Conservation (phyloP, 805 yeast species). For the Candida railenensis region DNA sequence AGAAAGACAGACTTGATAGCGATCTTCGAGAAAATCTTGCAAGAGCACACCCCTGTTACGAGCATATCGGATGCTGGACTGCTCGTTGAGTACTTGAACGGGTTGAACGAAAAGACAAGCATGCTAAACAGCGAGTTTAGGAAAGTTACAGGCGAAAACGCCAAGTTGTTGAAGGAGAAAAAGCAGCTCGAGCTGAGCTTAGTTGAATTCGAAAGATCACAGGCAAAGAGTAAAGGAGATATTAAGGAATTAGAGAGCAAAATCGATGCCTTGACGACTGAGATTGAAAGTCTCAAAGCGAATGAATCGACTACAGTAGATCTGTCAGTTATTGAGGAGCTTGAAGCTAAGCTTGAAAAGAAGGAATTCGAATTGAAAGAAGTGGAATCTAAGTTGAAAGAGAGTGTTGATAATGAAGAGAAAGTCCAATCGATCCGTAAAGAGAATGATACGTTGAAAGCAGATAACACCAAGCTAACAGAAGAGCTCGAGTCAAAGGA, state of each 20-base stretch:
- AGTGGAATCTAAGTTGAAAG: background rate
- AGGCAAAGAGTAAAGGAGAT: background rate
- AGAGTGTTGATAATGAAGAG: background rate
- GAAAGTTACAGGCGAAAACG: constrained; percentile 35
- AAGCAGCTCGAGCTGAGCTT: constrained; percentile 8
- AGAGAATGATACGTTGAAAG: background rate
- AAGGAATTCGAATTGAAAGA: background rate
- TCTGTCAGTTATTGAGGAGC: background rate
- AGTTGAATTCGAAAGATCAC: background rate
- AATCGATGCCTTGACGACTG: background rate
- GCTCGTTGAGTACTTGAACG: constrained; percentile 66
- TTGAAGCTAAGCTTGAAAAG: background rate
- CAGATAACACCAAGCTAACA: background rate
- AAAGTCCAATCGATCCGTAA: background rate
- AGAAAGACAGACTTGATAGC: constrained; percentile 57
- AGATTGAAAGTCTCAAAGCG: background rate
- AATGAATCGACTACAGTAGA: background rate
- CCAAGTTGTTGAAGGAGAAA: constrained; percentile 15
- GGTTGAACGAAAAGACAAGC: constrained; percentile 57
- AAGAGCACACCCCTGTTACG: constrained; percentile 79
- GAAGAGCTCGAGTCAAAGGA: constrained; percentile 4
- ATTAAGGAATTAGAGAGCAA: background rate
- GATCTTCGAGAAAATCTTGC: constrained; percentile 64
- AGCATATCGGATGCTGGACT: constrained; percentile 70
- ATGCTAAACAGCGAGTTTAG: constrained; percentile 68